Base-by-base conservation (phyloP, 2,329 filamentous ascomycete species). In the Arthrinium puccinioides region DNA sequence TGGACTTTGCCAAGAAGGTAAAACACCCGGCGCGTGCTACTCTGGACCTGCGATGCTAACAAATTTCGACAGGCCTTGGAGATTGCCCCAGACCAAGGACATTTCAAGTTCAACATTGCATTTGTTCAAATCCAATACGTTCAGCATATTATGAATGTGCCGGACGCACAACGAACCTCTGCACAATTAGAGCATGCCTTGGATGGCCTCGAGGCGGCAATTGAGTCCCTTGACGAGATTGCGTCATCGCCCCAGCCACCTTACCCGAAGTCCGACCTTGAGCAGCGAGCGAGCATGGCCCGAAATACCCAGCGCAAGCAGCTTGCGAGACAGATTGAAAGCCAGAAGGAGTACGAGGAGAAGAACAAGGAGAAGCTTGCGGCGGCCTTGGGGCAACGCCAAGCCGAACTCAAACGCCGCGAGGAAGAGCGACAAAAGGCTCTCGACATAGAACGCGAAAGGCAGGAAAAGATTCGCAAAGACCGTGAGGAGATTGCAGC, bases 101-200 rank as follows among this genome's bases (percentile, higher is more conserved):
- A 95, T 61, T 87, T 92, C 60, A 87, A 92, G 59, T 98, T 98
- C 74, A 98, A 98, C 54, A 86, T 98, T 20, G 92, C 92, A 1
- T 98, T 96, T 55, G 87, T 97, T 20, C 92, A 97, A 56, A 94
- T 95, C 44, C 89, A 96, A 59, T 80, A 97, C 38, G 90, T 90
- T 15, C 83, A 84, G 31, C 77, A 84, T 21, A 79, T 96, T 38
- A 82, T 87, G 60, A 71, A 68, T 24, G 69, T 95, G 37, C 70
- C 76, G 5, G 87, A 96, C 56, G 76, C 76, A 6, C 80, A 89
- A 54, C 81, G 88, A 35, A 85, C 84, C 0, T 70, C 90, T 4
- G 73, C 76, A 42, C 88, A 97, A 52, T 79, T 98, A 7, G 75
- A 94, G 54, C 76, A 82, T 37, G 89, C 90, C 1, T 78, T 81